Evolutionary conservation across 495 filamentous ascomycete genomes (phyloP).

Genomic region (Immersiella caudata): DNA sequence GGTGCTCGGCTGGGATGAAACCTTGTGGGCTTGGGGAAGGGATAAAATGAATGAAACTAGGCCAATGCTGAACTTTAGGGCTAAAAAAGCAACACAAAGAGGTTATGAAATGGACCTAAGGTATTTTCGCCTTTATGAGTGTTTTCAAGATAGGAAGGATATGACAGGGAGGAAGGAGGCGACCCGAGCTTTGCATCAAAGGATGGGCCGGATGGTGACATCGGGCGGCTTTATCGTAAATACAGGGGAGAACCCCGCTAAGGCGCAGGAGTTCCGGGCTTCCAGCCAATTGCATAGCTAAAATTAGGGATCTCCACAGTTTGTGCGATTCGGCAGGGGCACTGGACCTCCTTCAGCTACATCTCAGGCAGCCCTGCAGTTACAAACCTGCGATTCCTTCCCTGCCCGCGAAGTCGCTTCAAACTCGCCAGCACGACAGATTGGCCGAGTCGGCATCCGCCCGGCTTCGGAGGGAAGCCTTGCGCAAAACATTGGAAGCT

Average conservation of each 20-base stretch:
- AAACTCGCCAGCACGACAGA: neutral
- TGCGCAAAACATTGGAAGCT: neutral
- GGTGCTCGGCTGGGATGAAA: neutral
- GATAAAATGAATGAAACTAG: neutral
- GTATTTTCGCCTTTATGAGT: neutral
- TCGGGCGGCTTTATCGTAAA: conserved; percentile 1
- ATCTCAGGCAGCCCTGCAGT: neutral
- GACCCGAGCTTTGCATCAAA: neutral
- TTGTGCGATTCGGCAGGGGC: neutral
- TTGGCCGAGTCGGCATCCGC: neutral
- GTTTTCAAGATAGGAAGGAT: neutral
- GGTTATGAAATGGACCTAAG: neutral
- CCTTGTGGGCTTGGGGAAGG: neutral
- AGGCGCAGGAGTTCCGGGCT: neutral
- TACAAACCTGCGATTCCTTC: neutral
- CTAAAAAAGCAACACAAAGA: neutral
- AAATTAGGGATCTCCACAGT: neutral
- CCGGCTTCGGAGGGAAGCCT: neutral
- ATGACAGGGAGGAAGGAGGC: neutral
- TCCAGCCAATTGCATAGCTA: neutral
- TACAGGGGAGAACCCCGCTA: neutral
- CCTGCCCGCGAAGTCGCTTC: neutral
- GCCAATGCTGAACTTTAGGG: neutral
- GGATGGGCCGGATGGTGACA: conserved; percentile 8
- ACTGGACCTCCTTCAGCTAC: neutral